Base-by-base conservation (phyloP, 257 asterid genomes). In the Thymus quinquecostatus region DNA sequence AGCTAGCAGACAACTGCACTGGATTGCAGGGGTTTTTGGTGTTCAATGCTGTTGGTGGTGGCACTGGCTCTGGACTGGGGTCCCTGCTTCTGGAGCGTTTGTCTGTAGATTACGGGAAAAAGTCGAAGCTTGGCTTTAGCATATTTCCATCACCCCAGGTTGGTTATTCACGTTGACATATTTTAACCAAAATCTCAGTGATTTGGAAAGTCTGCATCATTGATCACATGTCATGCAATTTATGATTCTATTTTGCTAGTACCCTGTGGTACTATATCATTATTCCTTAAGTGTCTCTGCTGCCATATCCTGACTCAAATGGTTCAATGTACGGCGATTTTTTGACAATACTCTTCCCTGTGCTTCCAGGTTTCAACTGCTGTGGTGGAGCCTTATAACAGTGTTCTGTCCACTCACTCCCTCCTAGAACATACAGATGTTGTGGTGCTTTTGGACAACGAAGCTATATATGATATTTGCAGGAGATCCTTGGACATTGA, bases 11-110 rank as follows among this genome's bases (percentile, higher is more conserved):
- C 69, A 81, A 81, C 72, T 81, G 86, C 75, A 78, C 86, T 34
- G 86, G 83, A 44, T 64, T 81, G 82, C 83, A 81, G 54, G 86
- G 83, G 14, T 81, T 81, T 53, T 69, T 81, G 80, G 83, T 78
- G 2, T 81, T 81, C 64, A 81, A 81, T 68, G 86, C 86, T 60
- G 85, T 62, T 49, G 86, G 86, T 62, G 86, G 86, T 44, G 86
- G 86, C 66, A 82, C 86, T 51, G 86, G 86, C 49, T 82, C 86
- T 50, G 86, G 83, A 40, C 75, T 82, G 57, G 83, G 86, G 6
- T 82, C 83, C 69, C 76, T 78, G 68, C 77, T 82, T 75, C 82
- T 82, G 28, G 83, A 82, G 77, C 83, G 86, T 38, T 57, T 82
- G 66, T 82, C 86, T 51, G 85, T 81, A 36, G 78, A 74, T 48